Percentiles rank a stretch among this genome's conserved stretches.
Conservation (phyloP, 805 yeast genomes). For the Debaryomyces castellii region DNA sequence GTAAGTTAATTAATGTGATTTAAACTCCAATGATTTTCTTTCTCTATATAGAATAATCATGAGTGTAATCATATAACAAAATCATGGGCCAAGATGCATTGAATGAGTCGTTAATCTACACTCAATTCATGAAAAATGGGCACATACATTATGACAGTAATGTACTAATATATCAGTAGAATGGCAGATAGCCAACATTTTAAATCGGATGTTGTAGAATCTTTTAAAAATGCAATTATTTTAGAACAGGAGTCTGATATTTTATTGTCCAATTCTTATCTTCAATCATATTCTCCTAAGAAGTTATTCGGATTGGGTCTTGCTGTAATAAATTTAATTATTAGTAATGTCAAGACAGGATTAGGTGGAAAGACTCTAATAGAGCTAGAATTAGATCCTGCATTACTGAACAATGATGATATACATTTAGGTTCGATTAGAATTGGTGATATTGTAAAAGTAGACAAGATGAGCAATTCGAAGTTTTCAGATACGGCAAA, state of each 20-base stretch:
- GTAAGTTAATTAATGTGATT: conserved; percentile 5
- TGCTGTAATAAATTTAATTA: conserved; percentile 66
- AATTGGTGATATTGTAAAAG: conserved; percentile 74
- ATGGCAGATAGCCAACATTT: conserved; percentile 4
- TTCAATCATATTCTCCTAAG: conserved; percentile 51
- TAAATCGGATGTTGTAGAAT: conserved; percentile 2
- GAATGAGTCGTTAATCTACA: conserved; percentile 10
- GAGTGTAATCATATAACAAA: conserved; percentile 15
- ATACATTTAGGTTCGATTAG: conserved; percentile 54
- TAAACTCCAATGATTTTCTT: not conserved
- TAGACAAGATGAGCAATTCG: conserved; percentile 46
- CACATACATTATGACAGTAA: conserved; percentile 15
- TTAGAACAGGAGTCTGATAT: conserved; percentile 38
- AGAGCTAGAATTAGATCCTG: conserved; percentile 61
- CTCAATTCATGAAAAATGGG: conserved; percentile 28
- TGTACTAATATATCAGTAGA: not conserved
- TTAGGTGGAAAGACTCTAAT: conserved; percentile 72
- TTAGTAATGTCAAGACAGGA: conserved; percentile 69
- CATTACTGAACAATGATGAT: conserved; percentile 30
- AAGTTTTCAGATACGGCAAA: conserved; percentile 17
- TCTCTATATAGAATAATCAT: conserved; percentile 6
- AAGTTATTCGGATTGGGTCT: conserved; percentile 68
- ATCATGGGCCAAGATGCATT: conserved; percentile 27
- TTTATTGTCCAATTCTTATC: conserved; percentile 29
- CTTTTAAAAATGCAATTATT: conserved; percentile 32